Base-by-base conservation (phyloP, 2,329 filamentous ascomycete genomes). In the Phialophora macrospora region DNA sequence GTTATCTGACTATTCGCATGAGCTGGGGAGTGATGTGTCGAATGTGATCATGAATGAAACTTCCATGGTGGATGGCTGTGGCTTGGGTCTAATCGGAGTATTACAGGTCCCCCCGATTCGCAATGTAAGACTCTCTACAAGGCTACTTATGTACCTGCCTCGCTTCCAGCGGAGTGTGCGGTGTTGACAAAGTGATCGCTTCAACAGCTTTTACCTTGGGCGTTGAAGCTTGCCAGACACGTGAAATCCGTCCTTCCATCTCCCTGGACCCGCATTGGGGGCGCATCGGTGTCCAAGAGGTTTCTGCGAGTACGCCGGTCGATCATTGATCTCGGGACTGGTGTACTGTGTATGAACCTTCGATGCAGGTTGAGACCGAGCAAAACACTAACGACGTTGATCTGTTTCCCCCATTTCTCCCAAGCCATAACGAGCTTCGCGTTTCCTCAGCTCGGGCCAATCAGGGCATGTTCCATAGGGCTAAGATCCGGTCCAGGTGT, bases 11-110 rank as follows among this genome's bases (percentile, higher is more conserved):
- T 49, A 44, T 60, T 51, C 32, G 49, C 62, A 63, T 63, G 49
- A 63, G 41, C 49, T 61, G 52, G 59, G 48, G 46, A 51, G 24
- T 66, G 54, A 65, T 65, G 64, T 61, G 63, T 65, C 55, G 61
- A 60, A 67, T 65, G 62, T 63, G 66, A 60, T 59, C 60, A 68
- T 64, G 66, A 64, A 56, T 63, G 48, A 55, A 55, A 63, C 20
- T 60, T 64, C 57, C 55, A 51, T 59, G 56, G 62, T 51, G 52
- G 62, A 56, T 51, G 59, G 55, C 44, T 48, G 54, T 41, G 54
- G 60, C 20, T 58, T 57, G 32, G 46, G 30, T 52, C 58, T 55
- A 14, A 55, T 55, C 48, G 24, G 48, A 51, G 48, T 24, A 24
- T 22, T 28, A 51, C 48, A 51, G 48, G 48, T 51, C 48, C 22